A percentile compares a stretch with the other conserved stretches of the same genome.
These are phyloP conservation scores for Nannochloris sp. DNA, from an alignment of 139 green algal genomes.

Conservation along the genomic window DNA sequence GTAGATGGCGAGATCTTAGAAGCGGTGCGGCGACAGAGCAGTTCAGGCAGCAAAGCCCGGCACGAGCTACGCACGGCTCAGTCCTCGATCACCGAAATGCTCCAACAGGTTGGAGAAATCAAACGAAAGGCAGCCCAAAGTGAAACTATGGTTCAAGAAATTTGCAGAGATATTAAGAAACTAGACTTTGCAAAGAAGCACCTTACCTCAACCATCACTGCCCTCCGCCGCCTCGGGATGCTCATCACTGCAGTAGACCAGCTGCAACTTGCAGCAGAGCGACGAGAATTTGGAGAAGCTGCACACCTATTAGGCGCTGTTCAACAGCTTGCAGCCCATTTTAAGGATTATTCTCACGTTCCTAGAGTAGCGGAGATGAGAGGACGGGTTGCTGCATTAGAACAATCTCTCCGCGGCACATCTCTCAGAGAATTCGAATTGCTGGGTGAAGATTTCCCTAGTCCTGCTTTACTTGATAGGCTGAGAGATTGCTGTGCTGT, in stretches of 20 bases:
- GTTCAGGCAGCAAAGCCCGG: constrained; percentile 50
- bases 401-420: constrained; percentile 35
- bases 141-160: constrained; percentile 95
- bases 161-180: constrained; percentile 94
- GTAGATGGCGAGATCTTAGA: constrained; percentile 88
- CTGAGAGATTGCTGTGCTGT: constrained; percentile 85
- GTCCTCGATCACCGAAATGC: constrained; percentile 72
- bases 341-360: constrained; percentile 77
- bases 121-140: constrained; percentile 82
- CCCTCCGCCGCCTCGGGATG: constrained; percentile 88
- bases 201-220: constrained; percentile 92
- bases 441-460: constrained; percentile 60
- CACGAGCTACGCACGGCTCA: constrained; percentile 56
- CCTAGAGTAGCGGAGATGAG: constrained; percentile 74
- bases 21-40: constrained; percentile 78
- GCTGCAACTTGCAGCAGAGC: constrained; percentile 54
- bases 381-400: constrained; percentile 46
- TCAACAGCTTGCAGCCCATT: constrained; percentile 86
- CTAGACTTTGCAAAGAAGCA: constrained; percentile 95
- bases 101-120: constrained; percentile 75
- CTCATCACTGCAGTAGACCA: constrained; percentile 70
- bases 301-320: constrained; percentile 92
- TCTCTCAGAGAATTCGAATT: constrained; percentile 59
- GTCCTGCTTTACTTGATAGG: constrained; percentile 65
- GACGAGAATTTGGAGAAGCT: constrained; percentile 79